Base-by-base conservation (phyloP, 148 eudicot species). In the Persicaria tinctoria region DNA sequence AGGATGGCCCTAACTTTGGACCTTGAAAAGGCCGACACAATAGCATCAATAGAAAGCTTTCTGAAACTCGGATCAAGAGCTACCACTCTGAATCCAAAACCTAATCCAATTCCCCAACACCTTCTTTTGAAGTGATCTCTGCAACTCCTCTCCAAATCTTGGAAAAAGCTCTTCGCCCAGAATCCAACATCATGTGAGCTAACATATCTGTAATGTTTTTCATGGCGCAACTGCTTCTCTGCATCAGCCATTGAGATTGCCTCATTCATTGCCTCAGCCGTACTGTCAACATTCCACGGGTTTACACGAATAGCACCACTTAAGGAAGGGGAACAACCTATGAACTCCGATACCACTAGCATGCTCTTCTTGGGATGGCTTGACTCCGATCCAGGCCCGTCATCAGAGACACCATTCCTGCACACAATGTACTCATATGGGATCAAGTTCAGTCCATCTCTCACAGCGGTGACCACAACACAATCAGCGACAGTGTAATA, bases 281-380 rank as follows among this genome's bases (percentile, higher is more conserved):
- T 84, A 27, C 80, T 41, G 68, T 84, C 85, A 12, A 84, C 71
- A 72, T 88, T 80, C 91, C 91, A 88, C 1, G 91, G 91, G 75
- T 88, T 88, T 6, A 86, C 85, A 73, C 91, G 81, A 44, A 88
- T 86, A 7, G 91, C 91, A 2, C 91, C 91, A 70, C 91, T 88
- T 6, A 88, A 66, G 0, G 91, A 88, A 55, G 91, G 91, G 13
- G 91, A 88, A 70, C 91, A 88, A 47, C 91, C 91, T 20, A 88
- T 84, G 74, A 88, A 88, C 73, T 88, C 91, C 0, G 91, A 88
- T 0, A 84, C 83, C 56, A 88, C 86, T 7, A 88, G 82, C 78
- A 88, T 84, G 71, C 91, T 88, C 73, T 82, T 88, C 78, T 78
- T 86, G 12, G 82, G 83, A 51, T n/a, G 83, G 50, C 57, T 57